These are phyloP conservation scores for Cyberlindnera americana DNA, from an alignment of 805 yeast genomes.

Conservation along the genomic window DNA sequence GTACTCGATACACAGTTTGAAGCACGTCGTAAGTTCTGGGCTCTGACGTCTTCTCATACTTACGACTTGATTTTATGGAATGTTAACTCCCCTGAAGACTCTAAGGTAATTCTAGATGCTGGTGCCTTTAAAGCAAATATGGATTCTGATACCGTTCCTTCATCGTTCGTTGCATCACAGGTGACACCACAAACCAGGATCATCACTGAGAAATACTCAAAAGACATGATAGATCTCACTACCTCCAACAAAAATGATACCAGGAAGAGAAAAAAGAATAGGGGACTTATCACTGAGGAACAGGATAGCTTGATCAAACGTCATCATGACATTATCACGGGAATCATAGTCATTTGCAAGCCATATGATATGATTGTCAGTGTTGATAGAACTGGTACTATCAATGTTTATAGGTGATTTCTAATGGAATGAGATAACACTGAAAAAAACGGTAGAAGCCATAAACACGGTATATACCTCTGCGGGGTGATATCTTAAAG, in stretches of 20 bases:
- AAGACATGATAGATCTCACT: constrained; percentile 9
- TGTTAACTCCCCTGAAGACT: constrained; percentile 27
- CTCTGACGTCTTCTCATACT: constrained; percentile 15
- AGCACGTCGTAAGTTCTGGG: constrained; percentile 20
- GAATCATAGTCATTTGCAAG: constrained; percentile 39
- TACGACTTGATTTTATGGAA: constrained; percentile 36
- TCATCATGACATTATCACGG: constrained; percentile 52
- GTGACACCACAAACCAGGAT: constrained; percentile 38
- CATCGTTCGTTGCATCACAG: constrained; percentile 26
- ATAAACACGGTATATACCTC: not conserved
- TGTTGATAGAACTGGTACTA: constrained; percentile 63
- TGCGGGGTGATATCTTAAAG: not conserved
- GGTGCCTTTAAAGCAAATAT: constrained; percentile 12
- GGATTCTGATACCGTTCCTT: constrained; percentile 3
- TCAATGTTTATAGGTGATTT: constrained; percentile 51
- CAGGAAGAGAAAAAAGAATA: constrained; percentile 23
- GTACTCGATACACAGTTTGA: constrained; percentile 20
- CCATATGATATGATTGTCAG: constrained; percentile 63
- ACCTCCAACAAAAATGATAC: constrained; percentile 4
- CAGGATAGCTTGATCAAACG: constrained; percentile 41
- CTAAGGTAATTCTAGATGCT: constrained; percentile 29
- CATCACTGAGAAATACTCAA: constrained; percentile 35
- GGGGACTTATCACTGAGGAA: constrained; percentile 37
- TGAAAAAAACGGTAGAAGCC: too few relatives aligned
- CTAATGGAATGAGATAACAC: too few relatives aligned